phyloP scores from a whole-genome alignment of 1,284 basidiomycete genomes.

The Sphagnurus paluster region DNA sequence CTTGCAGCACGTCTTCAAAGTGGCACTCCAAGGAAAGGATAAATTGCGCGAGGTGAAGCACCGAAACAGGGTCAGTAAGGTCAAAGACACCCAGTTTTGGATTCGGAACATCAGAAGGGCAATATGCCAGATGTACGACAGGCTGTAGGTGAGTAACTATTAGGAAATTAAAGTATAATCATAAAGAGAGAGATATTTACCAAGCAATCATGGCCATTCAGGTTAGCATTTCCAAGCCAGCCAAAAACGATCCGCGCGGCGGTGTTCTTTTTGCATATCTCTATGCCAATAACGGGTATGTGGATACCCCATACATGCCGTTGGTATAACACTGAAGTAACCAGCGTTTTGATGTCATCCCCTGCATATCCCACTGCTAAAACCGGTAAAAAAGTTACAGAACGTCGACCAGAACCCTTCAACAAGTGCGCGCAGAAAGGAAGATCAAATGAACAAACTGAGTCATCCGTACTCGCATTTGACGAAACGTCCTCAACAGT shows the following conservation, averaged over 20 bases:
- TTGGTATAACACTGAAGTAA: neutral
- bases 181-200: too few species aligned
- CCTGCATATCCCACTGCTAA: neutral
- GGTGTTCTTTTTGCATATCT: neutral
- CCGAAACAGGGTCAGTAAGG: neutral
- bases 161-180: neutral
- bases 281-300: neutral
- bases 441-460: neutral
- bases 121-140: too few species aligned
- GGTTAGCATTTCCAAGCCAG: too few species aligned
- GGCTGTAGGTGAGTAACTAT: neutral
- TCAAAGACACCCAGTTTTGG: neutral
- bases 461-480: neutral
- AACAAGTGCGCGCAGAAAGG: neutral
- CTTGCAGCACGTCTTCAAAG: neutral
- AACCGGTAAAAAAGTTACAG: neutral
- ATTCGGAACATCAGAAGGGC: neutral
- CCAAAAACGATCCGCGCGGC: neutral
- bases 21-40: neutral
- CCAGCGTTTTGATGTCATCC: neutral
- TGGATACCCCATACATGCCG: slow-evolving; percentile 1
- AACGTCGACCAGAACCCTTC: neutral
- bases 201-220: too few species aligned
- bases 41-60: neutral
- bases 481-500: neutral